Conservation (phyloP, 1,284 basidiomycete genomes). For the Trametes pubescens region DNA sequence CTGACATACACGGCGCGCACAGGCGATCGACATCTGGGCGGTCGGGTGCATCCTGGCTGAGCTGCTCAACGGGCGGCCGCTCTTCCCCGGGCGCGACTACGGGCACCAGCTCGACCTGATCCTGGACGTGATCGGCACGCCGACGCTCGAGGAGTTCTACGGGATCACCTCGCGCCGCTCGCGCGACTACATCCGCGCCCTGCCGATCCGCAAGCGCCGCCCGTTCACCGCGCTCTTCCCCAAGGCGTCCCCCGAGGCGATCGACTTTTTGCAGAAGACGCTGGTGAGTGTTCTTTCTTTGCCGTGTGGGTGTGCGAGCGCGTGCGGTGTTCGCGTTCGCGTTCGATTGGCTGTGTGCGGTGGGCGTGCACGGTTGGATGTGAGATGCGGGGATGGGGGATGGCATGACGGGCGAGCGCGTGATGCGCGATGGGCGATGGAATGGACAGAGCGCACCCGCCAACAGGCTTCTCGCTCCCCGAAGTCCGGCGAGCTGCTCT, state of each 20-base stretch:
- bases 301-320: too few species aligned
- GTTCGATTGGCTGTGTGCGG: neutral
- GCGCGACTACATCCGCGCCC: slow-evolving; percentile 83
- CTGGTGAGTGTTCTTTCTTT: slow-evolving; percentile 59
- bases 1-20: slow-evolving; percentile 21
- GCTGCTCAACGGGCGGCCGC: slow-evolving; percentile 79
- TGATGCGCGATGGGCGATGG: neutral
- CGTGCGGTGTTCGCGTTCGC: neutral
- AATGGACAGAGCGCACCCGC: neutral
- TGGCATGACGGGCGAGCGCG: neutral
- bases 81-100: slow-evolving; percentile 91
- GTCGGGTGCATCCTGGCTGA: slow-evolving; percentile 93
- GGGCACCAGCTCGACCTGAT: slow-evolving; percentile 88
- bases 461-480: neutral
- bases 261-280: slow-evolving; percentile 87
- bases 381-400: neutral
- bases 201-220: slow-evolving; percentile 75
- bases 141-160: slow-evolving; percentile 88
- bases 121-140: slow-evolving; percentile 89
- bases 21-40: slow-evolving; percentile 87
- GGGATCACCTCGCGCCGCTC: slow-evolving; percentile 85
- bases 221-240: slow-evolving; percentile 73
- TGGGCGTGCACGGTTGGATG: neutral
- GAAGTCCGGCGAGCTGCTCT: neutral
- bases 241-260: slow-evolving; percentile 73